These are phyloP conservation scores for Eremothecium cymbalariae DNA, from an alignment of 1,139 yeast species.

Conservation along the genomic window DNA sequence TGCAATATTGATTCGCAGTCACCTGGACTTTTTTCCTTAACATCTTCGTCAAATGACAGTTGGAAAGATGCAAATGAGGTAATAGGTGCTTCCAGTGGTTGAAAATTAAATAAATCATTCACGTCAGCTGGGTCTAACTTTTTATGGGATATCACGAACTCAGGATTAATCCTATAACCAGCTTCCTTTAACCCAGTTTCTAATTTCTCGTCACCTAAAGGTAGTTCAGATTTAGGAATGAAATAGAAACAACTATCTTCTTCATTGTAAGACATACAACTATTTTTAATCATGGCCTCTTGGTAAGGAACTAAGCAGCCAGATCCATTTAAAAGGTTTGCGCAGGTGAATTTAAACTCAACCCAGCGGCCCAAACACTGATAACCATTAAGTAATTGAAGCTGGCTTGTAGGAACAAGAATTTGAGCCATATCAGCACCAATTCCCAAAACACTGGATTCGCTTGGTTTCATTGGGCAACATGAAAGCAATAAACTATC, in stretches of 20 bases:
- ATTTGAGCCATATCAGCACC: constrained; percentile 24
- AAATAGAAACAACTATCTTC: constrained; percentile 1
- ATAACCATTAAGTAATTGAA: constrained; percentile 1
- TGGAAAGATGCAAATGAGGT: neutral
- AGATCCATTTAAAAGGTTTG: neutral
- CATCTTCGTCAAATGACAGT: constrained; percentile 3
- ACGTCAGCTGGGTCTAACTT: too few species aligned
- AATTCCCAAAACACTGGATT: constrained; percentile 20
- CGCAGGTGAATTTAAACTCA: constrained; percentile 1
- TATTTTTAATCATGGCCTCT: neutral
- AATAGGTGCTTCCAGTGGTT: too few species aligned
- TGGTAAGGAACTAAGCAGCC: constrained; percentile 1
- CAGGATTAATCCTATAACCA: too few species aligned
- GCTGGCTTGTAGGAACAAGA: constrained; percentile 18
- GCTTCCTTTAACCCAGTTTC: constrained; percentile 4
- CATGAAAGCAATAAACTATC: constrained; percentile 18
- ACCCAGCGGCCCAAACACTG: neutral
- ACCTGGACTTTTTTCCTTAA: too few species aligned
- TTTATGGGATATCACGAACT: too few species aligned
- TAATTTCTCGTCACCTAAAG: constrained; percentile 4
- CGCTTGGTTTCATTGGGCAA: constrained; percentile 13
- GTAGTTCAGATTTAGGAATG: neutral
- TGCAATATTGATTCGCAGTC: too few species aligned
- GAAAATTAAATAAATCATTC: too few species aligned
- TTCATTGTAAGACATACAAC: neutral